Conservation (phyloP, 179 eudicot genomes). For the Gypsophila paniculata region DNA sequence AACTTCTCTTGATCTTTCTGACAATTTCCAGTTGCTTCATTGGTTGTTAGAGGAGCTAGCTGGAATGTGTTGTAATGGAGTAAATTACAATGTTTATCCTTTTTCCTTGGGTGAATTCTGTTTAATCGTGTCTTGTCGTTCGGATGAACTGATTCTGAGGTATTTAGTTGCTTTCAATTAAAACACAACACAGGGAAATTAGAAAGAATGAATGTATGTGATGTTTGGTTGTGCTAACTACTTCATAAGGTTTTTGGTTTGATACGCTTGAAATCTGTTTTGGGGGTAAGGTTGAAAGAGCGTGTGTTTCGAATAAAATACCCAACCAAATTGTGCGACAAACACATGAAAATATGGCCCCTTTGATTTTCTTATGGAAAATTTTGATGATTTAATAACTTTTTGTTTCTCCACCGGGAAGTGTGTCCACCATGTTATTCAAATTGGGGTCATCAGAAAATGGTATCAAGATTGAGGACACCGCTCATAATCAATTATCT, state of each 20-base stretch:
- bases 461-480: no score
- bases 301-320: not conserved
- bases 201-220: not conserved
- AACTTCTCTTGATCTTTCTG: no score
- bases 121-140: conserved; percentile 5
- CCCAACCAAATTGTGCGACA: not conserved
- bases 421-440: not conserved
- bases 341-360: not conserved
- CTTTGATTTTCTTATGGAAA: no score
- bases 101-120: not conserved
- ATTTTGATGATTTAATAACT: not conserved
- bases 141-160: not conserved
- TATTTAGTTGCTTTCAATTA: not conserved
- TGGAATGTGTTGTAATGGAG: not conserved
- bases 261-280: not conserved
- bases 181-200: not conserved
- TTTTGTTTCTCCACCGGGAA: not conserved
- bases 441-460: not conserved
- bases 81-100: not conserved
- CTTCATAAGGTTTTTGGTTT: not conserved
- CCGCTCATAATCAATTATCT: no score
- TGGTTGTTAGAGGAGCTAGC: not conserved
- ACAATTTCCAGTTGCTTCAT: no score
- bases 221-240: not conserved
- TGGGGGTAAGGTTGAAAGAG: not conserved